Base-by-base conservation (phyloP, 2,329 filamentous ascomycete genomes). In the Reticulascus tulasneorum region DNA sequence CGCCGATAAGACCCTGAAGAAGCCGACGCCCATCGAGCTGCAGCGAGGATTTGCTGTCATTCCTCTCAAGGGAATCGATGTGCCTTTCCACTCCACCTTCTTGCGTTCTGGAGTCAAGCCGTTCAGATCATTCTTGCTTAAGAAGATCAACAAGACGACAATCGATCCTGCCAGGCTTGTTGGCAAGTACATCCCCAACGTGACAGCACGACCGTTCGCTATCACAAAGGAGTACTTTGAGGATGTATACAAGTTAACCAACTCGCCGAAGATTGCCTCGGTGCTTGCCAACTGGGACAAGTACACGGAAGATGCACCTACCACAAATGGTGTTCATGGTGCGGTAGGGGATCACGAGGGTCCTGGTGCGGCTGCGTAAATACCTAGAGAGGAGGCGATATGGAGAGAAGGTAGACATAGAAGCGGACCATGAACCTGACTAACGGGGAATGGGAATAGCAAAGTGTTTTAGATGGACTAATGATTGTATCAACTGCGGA, bases 91-190 rank as follows among this genome's bases (percentile, higher is more conserved):
- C 76, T 93, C 86, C 52, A 98, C 93, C 13, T 98, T 98, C 76
- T 70, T 98, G 67, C 86, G 94, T 37, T 95, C 89, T 24, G 94
- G 93, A 54, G 93, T 98, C 64, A 98, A 98, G 76, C 93, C 94
- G 29, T 98, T 98, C 88, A 80, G 93, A 49, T 91, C 84, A 28
- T 98, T 98, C 79, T 66, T 98, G 59, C 83, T 97, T 53, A 98
- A 97, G 86, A 98, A 98, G 79, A 97, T 98, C 71, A 89, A 97
- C 77, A 95, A 94, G 80, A 96, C 90, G 17, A 94, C 86, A 35
- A 97, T 98, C 62, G 93, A 98, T 62, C 93, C 93, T 6, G 85
- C 86, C 61, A 97, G 97, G 75, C 70, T 98, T 55, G 77, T 98
- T 50, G 93, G 93, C 55, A 98, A 98, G 69, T 98, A 98, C 69